Evolutionary conservation across 1,139 yeast species (phyloP), one percentile per base, ranked within the genome.

Genomic region (Entelexis paramagnoliae): DNA sequence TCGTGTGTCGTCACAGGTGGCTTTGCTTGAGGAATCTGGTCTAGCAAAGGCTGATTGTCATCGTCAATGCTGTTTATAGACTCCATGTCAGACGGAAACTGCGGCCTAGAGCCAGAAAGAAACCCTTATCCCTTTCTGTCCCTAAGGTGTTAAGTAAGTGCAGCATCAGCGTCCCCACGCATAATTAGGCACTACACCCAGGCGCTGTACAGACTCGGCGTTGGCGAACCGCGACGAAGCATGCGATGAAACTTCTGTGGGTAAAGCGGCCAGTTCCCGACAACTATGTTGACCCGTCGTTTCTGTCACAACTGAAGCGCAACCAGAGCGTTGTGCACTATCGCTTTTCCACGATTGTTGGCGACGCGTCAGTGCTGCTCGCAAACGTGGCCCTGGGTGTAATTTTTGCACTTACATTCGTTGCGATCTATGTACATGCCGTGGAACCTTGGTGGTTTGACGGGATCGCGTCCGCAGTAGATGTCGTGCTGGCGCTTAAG

Each of bases 241-340:
- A 46, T 50, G 54, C 38, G 19, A 55, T 54, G 60, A 85, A 93
- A 63, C 76, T 88, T 44, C 74, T 91, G n/a, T 91, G 95, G 81
- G 76, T 84, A 43, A 76, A 77, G 55, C 96, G 89, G 63, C 85
- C 85, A 14, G 89, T 81, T 63, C 95, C 95, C 0, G 98, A 91
- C 65, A 91, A 88, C 66, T 86, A 86, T 68, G 91, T 95, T 2
- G 94, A 88, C 63, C 68, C 70, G 10, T 77, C 89, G 9, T 91
- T 91, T 63, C 70, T 88, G 17, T 79, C 88, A 3, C 94, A 83
- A 63, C 73, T 89, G 59, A 79, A 81, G 59, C 72, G 93, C 46
- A 87, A 87, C 67, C 73, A 87, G 33, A 81, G 88, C 13, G 91
- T 86, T 36, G 77, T 78, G 35, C 74, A 75, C 55, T 81, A 87